phyloP scores from a whole-genome alignment of 2,329 filamentous ascomycete genomes.

The Pseudocercospora pini-densiflorae region DNA sequence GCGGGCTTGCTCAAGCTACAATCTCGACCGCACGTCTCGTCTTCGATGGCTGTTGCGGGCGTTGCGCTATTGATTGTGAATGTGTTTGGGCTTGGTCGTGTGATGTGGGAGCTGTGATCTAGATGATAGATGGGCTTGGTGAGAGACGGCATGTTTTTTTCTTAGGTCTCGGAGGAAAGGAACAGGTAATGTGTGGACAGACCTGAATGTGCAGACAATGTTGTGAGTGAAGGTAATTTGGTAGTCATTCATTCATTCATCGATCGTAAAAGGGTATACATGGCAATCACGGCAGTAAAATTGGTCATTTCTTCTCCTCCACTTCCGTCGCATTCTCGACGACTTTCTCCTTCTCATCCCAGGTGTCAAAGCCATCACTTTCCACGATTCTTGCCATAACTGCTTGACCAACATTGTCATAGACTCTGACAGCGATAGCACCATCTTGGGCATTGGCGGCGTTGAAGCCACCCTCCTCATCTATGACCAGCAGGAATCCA shows the following conservation, averaged over 20 bases:
- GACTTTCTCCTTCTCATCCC: constrained; percentile 20
- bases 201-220: too few species aligned
- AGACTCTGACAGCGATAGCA: constrained; percentile 15
- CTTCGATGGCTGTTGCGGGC: neutral
- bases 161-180: neutral
- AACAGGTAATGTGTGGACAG: too few species aligned
- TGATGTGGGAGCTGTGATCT: neutral
- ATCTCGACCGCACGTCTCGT: neutral
- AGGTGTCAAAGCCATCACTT: constrained; percentile 12
- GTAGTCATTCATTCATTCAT: neutral
- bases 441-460: constrained; percentile 4
- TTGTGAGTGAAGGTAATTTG: too few species aligned
- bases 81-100: neutral
- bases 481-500: constrained; percentile 26
- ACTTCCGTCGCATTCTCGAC: constrained; percentile 17
- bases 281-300: neutral
- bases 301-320: constrained; percentile 10
- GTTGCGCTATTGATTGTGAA: neutral
- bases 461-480: constrained; percentile 22
- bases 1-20: neutral
- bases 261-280: neutral
- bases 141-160: too few species aligned
- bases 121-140: neutral
- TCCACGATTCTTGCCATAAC: constrained; percentile 8
- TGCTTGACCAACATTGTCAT: constrained; percentile 14